Evolutionary conservation across 371 early-diverging fungal species (phyloP).

Genomic region (Mortierella sp.): DNA sequence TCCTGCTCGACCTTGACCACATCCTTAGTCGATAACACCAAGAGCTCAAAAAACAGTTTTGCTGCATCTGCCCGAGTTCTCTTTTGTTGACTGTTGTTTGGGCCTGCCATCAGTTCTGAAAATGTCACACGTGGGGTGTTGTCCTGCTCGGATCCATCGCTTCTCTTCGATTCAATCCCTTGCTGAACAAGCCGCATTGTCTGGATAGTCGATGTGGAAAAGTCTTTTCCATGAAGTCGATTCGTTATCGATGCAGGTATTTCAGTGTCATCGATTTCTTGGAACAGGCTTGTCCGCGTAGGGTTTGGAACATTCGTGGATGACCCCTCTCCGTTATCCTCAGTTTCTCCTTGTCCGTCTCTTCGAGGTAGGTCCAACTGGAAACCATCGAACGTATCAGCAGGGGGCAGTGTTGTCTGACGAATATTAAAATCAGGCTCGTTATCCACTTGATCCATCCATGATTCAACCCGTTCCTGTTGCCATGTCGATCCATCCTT

Average conservation of each 20-base stretch:
- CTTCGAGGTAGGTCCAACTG: slow-evolving; percentile 31
- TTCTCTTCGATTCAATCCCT: slow-evolving; percentile 24
- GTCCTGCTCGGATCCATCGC: slow-evolving; percentile 1
- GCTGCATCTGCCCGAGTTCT: slow-evolving; percentile 78
- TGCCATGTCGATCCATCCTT: slow-evolving; percentile 23
- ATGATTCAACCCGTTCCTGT: slow-evolving; percentile 32
- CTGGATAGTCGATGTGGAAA: slow-evolving; percentile 42
- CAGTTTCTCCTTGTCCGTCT: not conserved
- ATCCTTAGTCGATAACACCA: slow-evolving; percentile 90
- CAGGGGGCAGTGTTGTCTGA: slow-evolving; percentile 34
- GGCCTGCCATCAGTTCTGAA: slow-evolving; percentile 41
- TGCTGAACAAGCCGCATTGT: slow-evolving; percentile 51
- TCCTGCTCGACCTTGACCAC: slow-evolving; percentile 87
- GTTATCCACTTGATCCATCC: slow-evolving; percentile 30
- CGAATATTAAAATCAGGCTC: slow-evolving; percentile 22
- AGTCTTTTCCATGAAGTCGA: slow-evolving; percentile 45
- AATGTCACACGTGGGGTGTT: slow-evolving; percentile 36
- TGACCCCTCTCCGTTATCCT: not conserved
- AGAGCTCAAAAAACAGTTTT: slow-evolving; percentile 90
- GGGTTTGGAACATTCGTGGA: not conserved
- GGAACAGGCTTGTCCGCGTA: slow-evolving; percentile 24
- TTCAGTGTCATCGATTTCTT: slow-evolving; percentile 29
- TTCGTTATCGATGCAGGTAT: slow-evolving; percentile 23
- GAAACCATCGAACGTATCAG: slow-evolving; percentile 41
- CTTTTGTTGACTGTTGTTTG: slow-evolving; percentile 31